Evolutionary conservation across 441 rosid genomes (phyloP).

Genomic region (Daphne laureola): DNA sequence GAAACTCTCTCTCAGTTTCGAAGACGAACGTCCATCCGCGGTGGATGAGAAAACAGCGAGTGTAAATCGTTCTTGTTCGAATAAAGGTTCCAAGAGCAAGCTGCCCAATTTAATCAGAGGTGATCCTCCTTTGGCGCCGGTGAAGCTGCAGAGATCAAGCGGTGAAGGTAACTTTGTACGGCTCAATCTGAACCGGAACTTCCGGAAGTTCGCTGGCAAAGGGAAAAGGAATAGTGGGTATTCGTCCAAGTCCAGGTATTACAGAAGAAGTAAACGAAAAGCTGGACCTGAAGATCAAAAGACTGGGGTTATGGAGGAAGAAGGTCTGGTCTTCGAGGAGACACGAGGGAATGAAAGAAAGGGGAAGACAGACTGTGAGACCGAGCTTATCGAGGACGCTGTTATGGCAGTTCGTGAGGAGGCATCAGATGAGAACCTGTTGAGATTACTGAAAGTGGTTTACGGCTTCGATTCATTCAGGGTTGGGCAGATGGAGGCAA

Average conservation of each 20-base stretch:
- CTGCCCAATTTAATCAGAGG: constrained; percentile 58
- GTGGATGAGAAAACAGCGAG: constrained; percentile 6
- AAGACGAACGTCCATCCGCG: constrained; percentile 17
- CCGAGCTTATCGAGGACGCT: constrained; percentile 36
- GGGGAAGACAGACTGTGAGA: constrained; percentile 10
- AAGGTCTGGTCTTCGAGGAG: constrained; percentile 36
- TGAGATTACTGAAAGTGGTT: constrained; percentile 53
- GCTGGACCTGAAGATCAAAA: constrained; percentile 17
- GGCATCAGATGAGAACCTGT: constrained; percentile 61
- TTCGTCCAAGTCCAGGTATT: constrained; percentile 20
- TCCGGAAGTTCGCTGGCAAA: constrained; percentile 54
- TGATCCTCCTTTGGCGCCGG: constrained; percentile 36
- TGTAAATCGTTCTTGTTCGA: no score
- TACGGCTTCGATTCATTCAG: constrained; percentile 73
- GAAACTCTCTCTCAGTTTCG: constrained; percentile 36
- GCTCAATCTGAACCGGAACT: constrained; percentile 47
- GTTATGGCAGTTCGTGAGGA: constrained; percentile 38
- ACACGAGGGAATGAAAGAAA: constrained; percentile 16
- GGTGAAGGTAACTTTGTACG: constrained; percentile 85
- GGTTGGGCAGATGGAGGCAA: constrained; percentile 74
- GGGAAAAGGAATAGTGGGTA: constrained; percentile 24
- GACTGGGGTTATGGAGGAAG: constrained; percentile 33
- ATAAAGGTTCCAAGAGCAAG: constrained; percentile 21
- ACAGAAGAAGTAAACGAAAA: constrained; percentile 42
- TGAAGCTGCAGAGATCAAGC: constrained; percentile 33